Percentiles rank a stretch among this genome's conserved stretches.
Evolutionary conservation across 495 filamentous ascomycete species (phyloP).

Genomic region (Aspergillus nidulans): DNA sequence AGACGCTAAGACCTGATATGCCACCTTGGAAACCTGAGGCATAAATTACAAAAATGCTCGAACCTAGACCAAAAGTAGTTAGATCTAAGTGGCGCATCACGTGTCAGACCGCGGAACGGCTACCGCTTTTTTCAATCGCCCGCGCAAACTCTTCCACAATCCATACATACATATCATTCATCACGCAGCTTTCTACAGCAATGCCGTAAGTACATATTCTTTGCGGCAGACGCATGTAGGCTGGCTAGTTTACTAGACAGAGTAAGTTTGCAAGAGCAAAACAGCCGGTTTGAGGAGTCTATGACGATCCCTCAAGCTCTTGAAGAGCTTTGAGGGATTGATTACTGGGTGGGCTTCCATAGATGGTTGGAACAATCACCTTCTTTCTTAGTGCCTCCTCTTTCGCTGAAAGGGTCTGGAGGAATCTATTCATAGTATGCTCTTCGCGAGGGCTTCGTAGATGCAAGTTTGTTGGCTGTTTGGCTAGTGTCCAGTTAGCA

Average conservation of each 20-base stretch:
- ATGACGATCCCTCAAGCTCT: slow-evolving; percentile 34
- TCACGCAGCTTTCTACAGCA: slow-evolving; percentile 34
- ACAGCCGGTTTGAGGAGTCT: slow-evolving; percentile 49
- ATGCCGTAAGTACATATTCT: too few species aligned
- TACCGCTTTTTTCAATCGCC: background rate
- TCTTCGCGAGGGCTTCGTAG: too few species aligned
- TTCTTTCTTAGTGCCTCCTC: slow-evolving; percentile 9
- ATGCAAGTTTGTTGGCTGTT: too few species aligned
- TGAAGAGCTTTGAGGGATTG: slow-evolving; percentile 6
- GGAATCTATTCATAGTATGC: too few species aligned
- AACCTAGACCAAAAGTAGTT: background rate
- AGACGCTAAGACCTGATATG: too few species aligned
- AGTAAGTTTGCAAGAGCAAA: slow-evolving; percentile 37
- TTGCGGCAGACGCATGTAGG: too few species aligned
- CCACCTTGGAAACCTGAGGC: too few species aligned
- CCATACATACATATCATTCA: slow-evolving; percentile 20
- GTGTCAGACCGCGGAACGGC: background rate
- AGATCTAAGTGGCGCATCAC: background rate
- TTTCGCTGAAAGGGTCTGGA: too few species aligned
- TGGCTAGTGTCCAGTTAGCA: too few species aligned
- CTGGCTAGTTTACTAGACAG: slow-evolving; percentile 14
- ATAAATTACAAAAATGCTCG: too few species aligned
- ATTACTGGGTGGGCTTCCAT: slow-evolving; percentile 45
- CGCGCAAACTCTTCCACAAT: background rate
- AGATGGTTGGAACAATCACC: slow-evolving; percentile 42